phyloP scores from a whole-genome alignment of 1,284 basidiomycete species.

The Microbotryum intermedium region DNA sequence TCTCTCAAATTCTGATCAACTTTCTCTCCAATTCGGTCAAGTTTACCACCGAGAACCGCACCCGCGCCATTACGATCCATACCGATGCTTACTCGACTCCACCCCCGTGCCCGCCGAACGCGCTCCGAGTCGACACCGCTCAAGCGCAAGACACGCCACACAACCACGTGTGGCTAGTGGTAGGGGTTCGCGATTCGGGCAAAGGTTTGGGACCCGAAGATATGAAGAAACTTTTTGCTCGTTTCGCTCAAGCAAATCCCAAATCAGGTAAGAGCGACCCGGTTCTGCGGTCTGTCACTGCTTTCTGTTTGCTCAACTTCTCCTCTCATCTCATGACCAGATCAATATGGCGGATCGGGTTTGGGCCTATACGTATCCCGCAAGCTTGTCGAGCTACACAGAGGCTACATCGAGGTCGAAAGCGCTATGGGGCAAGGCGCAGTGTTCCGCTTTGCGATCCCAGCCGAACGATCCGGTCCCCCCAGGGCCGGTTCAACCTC shows the following conservation, averaged over 20 bases:
- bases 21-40: slow-evolving; percentile 29
- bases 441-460: too few species aligned
- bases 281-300: too few species aligned
- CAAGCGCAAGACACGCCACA: slow-evolving; percentile 1
- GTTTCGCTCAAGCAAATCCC: slow-evolving; percentile 30
- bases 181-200: slow-evolving; percentile 26
- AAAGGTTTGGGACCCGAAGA: slow-evolving; percentile 28
- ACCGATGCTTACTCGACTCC: slow-evolving; percentile 3
- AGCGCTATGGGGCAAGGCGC: neutral
- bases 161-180: slow-evolving; percentile 14
- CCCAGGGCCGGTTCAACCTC: neutral
- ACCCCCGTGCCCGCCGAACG: slow-evolving; percentile 1
- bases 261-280: slow-evolving; percentile 3
- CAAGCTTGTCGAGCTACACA: slow-evolving; percentile 30
- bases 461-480: neutral
- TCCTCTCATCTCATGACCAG: neutral
- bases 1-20: slow-evolving; percentile 31
- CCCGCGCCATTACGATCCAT: slow-evolving; percentile 5
- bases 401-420: slow-evolving; percentile 26
- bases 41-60: slow-evolving; percentile 14
- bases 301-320: too few species aligned
- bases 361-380: slow-evolving; percentile 32
- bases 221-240: slow-evolving; percentile 21
- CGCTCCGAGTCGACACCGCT: slow-evolving; percentile 5
- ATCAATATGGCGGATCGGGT: slow-evolving; percentile 12